Base-by-base conservation (phyloP, 1,284 basidiomycete species). In the Boletellus sp. region DNA sequence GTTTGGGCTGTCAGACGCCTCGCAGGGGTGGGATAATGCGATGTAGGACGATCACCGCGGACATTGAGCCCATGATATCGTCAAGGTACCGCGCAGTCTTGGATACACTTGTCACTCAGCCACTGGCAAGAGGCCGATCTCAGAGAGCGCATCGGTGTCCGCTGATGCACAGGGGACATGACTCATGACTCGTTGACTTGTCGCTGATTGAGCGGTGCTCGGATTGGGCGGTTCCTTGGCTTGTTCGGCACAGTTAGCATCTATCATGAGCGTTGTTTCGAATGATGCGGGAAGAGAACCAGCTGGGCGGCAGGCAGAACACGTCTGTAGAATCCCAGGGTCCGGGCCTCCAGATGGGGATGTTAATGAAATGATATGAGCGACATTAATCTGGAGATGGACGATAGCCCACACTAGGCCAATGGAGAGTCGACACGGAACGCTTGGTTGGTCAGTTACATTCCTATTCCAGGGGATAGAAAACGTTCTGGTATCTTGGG, bases 401-500 rank as follows among this genome's bases (percentile, higher is more conserved):
- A 28, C n/a, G 24, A 33, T 47, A 47, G 26, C 45, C 19, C 30
- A 28, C 35, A 46, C 28, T 19, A 41, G n/a, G 32, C 24, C 5
- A 16, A 16, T 33, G 26, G n/a, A 28, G 30, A 12, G 12, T 30
- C 30, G 30, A 30, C 30, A 30, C 12, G 10, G 24, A 26, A 26
- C 30, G 30, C 11, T 4, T 30, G 30, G 11, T 10, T 12, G 30
- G 32, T n/a, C n/a, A n/a, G 5, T 10, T 8, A 26, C n/a, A 39
- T 50, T 36, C 26, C 21, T 8, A 6, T 22, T n/a, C n/a, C n/a
- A n/a, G n/a, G 21, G 5, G 28, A 35, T 12, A 40, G 28, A 41
- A 13, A 26, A 37, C 10, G 21, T 45, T 44, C 19, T 37, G 60
- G 61, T 64, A 64, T 64, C 26, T 46, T 42, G 48, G 32, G 21